Conservation (phyloP, 371 early-diverging fungal genomes). For the Actinomortierella ambigua region DNA sequence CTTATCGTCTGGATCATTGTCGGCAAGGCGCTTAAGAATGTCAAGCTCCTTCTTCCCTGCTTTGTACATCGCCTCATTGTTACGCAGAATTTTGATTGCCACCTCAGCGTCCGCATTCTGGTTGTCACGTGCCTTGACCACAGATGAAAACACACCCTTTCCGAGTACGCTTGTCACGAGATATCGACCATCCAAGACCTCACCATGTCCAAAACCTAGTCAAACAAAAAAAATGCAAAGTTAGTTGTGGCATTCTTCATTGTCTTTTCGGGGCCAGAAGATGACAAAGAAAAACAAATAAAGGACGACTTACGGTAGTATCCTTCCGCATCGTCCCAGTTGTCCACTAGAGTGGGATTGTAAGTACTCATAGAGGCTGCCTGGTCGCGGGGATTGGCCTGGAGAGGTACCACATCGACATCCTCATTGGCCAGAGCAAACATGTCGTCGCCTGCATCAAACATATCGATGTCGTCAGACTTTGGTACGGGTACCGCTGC, state of each 20-base stretch:
- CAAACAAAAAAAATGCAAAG: neutral
- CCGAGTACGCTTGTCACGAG: slow-evolving; percentile 85
- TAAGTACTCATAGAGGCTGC: slow-evolving; percentile 30
- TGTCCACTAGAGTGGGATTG: slow-evolving; percentile 75
- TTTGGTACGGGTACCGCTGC: slow-evolving; percentile 19
- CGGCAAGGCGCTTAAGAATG: slow-evolving; percentile 82
- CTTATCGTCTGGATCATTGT: slow-evolving; percentile 84
- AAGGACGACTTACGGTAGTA: slow-evolving; percentile 81
- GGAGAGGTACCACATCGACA: too few species aligned
- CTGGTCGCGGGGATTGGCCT: too few species aligned
- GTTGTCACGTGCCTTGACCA: slow-evolving; percentile 87
- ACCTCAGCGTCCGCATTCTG: slow-evolving; percentile 72
- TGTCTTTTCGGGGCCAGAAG: neutral
- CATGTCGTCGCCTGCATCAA: slow-evolving; percentile 52
- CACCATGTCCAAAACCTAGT: slow-evolving; percentile 80
- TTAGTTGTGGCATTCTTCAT: neutral
- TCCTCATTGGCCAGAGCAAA: slow-evolving; percentile 39
- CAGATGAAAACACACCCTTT: slow-evolving; percentile 94
- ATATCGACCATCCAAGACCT: slow-evolving; percentile 86
- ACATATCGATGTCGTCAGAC: slow-evolving; percentile 3
- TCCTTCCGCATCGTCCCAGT: slow-evolving; percentile 96
- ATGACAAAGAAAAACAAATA: neutral
- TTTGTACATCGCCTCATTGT: slow-evolving; percentile 92
- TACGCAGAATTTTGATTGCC: slow-evolving; percentile 96
- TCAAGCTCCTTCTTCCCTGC: slow-evolving; percentile 92